Evolutionary conservation across 1,139 yeast species (phyloP), one percentile per base, ranked within the genome.

Genomic region (Taphrina confusa): DNA sequence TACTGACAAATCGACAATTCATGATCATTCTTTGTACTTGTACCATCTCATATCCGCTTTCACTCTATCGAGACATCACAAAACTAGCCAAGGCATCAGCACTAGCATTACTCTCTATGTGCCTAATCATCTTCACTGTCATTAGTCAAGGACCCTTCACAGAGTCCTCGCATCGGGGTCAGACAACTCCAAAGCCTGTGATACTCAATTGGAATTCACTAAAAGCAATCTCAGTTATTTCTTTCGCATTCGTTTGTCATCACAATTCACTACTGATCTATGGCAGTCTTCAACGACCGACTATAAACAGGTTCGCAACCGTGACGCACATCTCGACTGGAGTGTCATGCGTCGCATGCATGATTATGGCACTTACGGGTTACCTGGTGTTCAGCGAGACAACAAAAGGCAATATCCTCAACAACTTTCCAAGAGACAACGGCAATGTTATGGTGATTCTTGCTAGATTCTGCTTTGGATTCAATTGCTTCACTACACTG

Each of bases 201-300:
- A 76, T 87, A 1, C 69, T 88, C 57, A 85, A 85, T 63, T 72
- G 78, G 16, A 83, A 84, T 55, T 75, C 91, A 8, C 88, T 91
- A 70, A 96, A 90, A 71, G 96, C 96, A 1, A 83, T 91, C 23
- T 84, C 94, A 18, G 95, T 91, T 56, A 88, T 91, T 33, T 89
- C 96, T 0, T 91, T 91, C 75, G 95, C 97, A 4, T 80, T 91
- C 67, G 97, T 91, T 2, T 91, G 97, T 70, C 97, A 91, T 69
- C 97, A 91, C 71, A 91, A 91, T 70, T 88, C 97, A 0, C 82
- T 91, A 44, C 85, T 90, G 68, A 91, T 91, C 46, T 91, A 85
- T 73, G 89, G 88, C 69, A 88, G 96, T 0, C 78, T 91, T 69
- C 80, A 80, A 65, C 81, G 81, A 31, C 92, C 96, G 2, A 83